phyloP scores from a whole-genome alignment of 2,329 filamentous ascomycete genomes.

The Didymella sp. region DNA sequence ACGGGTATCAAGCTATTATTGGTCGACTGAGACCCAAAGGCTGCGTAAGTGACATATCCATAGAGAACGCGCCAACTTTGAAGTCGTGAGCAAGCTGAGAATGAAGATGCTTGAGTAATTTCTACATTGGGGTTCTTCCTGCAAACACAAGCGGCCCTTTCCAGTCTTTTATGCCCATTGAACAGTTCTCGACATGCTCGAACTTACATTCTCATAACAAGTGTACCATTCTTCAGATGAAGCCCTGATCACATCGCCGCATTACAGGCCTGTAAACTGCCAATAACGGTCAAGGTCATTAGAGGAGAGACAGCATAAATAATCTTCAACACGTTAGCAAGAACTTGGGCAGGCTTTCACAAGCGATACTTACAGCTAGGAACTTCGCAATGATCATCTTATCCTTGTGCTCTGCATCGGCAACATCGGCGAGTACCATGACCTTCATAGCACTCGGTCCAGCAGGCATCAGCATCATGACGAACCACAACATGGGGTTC shows the following conservation, averaged over 20 bases:
- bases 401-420: conserved; percentile 52
- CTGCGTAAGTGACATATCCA: too few species aligned
- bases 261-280: conserved; percentile 51
- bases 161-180: too few species aligned
- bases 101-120: too few species aligned
- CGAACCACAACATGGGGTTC: conserved; percentile 72
- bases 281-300: conserved; percentile 55
- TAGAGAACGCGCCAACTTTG: too few species aligned
- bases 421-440: conserved; percentile 60
- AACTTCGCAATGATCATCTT: conserved; percentile 64
- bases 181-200: too few species aligned
- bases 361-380: conserved; percentile 54
- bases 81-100: too few species aligned
- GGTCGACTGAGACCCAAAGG: too few species aligned
- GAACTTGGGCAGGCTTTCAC: not conserved
- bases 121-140: too few species aligned
- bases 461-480: conserved; percentile 66
- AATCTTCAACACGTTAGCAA: conserved; percentile 35
- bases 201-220: too few species aligned
- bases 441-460: conserved; percentile 64
- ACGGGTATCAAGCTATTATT: too few species aligned
- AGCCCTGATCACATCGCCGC: conserved; percentile 39
- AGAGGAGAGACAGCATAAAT: conserved; percentile 54
- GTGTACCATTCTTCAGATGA: too few species aligned
- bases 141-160: too few species aligned